These are phyloP conservation scores for Hydnomerulius pinastri DNA, from an alignment of 768 basidiomycete genomes.

Conservation along the genomic window DNA sequence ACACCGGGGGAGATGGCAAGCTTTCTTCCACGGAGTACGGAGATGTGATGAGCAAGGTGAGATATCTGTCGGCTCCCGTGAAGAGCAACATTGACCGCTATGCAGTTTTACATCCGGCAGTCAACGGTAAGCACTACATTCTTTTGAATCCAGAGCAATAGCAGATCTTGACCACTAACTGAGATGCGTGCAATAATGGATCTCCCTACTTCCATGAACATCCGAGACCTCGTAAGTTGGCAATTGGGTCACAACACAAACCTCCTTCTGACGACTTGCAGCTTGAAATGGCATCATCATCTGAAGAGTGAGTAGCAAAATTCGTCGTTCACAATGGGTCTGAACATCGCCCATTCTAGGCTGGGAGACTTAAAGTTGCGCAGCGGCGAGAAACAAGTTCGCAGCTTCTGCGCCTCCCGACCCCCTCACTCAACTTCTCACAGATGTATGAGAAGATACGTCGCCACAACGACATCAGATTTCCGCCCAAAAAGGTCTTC, in stretches of 20 bases:
- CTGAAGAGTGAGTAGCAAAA: conserved; percentile 59
- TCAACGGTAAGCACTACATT: conserved; percentile 50
- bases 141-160: neutral
- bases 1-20: conserved; percentile 40
- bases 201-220: conserved; percentile 51
- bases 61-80: conserved; percentile 10
- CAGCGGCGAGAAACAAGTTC: conserved; percentile 72
- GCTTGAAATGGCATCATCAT: conserved; percentile 64
- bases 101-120: conserved; percentile 74
- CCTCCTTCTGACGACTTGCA: conserved; percentile 26
- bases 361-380: conserved; percentile 70
- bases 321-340: neutral
- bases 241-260: neutral
- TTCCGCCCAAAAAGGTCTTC: conserved; percentile 67
- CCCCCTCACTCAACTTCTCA: neutral
- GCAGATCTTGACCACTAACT: neutral
- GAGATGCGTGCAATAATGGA: conserved; percentile 72
- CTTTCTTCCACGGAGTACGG: conserved; percentile 73
- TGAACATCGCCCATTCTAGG: conserved; percentile 38
- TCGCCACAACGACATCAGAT: conserved; percentile 78
- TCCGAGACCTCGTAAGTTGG: conserved; percentile 66
- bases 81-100: conserved; percentile 5
- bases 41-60: conserved; percentile 85
- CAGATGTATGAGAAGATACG: conserved; percentile 68
- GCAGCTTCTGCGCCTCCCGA: neutral